Conservation (phyloP, 108 stramenopile species). For the Bacterosira constricta region DNA sequence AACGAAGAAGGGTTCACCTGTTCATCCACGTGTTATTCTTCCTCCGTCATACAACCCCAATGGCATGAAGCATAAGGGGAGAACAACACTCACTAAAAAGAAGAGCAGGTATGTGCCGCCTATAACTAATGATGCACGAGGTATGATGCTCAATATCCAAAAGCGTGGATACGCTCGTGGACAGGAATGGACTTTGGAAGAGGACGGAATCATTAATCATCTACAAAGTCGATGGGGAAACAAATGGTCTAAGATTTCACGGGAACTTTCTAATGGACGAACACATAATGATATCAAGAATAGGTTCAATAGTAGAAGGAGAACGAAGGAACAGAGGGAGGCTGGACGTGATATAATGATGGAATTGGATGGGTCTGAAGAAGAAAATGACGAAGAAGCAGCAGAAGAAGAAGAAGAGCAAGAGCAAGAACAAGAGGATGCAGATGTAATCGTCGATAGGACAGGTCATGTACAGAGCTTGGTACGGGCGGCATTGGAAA, state of each 20-base stretch:
- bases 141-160: too few species aligned
- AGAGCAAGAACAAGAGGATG: constrained; percentile 4
- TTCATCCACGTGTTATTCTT: too few species aligned
- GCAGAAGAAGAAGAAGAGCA: background rate
- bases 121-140: too few species aligned
- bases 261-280: background rate
- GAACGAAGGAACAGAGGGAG: background rate
- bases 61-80: too few species aligned
- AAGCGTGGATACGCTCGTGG: too few species aligned
- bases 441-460: background rate
- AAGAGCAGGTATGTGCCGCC: too few species aligned
- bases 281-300: background rate
- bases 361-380: background rate
- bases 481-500: background rate
- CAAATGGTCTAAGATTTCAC: background rate
- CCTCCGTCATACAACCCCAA: too few species aligned
- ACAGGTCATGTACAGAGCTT: background rate
- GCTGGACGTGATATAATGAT: background rate
- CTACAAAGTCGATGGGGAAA: background rate
- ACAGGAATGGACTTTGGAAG: background rate
- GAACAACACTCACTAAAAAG: too few species aligned
- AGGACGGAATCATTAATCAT: background rate
- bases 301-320: background rate
- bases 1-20: too few species aligned
- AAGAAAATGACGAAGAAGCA: background rate